Conservation (phyloP, 352 stramenopile species). For the Thalassiosira livingstoniorum region DNA sequence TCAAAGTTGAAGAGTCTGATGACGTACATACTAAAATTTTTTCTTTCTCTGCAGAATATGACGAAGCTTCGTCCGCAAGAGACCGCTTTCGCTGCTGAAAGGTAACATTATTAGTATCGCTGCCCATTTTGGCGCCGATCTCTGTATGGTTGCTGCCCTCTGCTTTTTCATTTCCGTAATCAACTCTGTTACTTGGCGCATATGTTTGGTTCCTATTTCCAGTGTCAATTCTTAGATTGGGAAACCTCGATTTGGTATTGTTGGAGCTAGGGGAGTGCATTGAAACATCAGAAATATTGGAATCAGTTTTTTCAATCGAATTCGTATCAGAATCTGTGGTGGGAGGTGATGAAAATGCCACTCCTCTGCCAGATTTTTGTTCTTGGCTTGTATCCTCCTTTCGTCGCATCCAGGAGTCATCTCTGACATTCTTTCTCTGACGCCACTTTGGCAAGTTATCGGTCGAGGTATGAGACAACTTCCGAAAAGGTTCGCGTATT, state of each 20-base stretch:
- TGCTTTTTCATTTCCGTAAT: neutral
- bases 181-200: neutral
- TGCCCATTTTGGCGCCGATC: no score
- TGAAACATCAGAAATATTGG: conserved; percentile 17
- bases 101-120: neutral
- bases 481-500: no score
- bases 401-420: conserved; percentile 4
- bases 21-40: neutral
- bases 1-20: conserved; percentile 14
- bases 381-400: conserved; percentile 7
- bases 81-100: neutral
- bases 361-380: conserved; percentile 9
- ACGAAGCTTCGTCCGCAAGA: neutral
- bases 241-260: neutral
- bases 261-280: conserved; percentile 1
- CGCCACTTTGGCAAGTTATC: neutral
- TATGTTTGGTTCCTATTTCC: neutral
- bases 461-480: neutral
- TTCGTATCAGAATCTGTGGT: conserved; percentile 15
- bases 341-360: no score
- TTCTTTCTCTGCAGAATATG: neutral
- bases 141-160: no score
- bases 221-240: neutral
- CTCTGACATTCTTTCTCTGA: neutral
- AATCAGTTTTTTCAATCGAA: neutral